These are phyloP conservation scores for Pseudonectria foliicola DNA, from an alignment of 2,329 filamentous ascomycete genomes.

Conservation along the genomic window DNA sequence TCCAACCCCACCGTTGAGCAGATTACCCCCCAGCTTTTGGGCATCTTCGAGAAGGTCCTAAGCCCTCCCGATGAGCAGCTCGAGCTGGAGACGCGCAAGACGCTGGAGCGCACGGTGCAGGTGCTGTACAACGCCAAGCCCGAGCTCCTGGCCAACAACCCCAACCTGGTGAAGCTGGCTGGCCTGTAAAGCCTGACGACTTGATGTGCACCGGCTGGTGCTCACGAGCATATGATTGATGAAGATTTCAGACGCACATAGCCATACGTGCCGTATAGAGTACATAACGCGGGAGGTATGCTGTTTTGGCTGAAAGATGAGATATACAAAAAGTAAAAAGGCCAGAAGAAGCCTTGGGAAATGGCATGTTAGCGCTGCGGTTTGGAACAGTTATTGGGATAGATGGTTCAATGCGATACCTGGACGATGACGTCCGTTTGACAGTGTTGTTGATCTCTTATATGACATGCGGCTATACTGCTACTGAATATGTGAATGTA, in stretches of 20 bases:
- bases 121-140: conserved; percentile 33
- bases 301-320: conserved; percentile 7
- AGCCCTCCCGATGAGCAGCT: conserved; percentile 68
- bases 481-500: too few relatives aligned
- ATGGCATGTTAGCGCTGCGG: background rate
- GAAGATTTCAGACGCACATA: conserved; percentile 10
- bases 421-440: background rate
- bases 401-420: background rate
- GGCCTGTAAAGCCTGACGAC: conserved; percentile 9
- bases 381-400: background rate
- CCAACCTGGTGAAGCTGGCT: conserved; percentile 25
- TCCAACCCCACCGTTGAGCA: conserved; percentile 63
- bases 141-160: conserved; percentile 25
- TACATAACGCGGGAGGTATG: conserved; percentile 13
- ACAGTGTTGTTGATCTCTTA: background rate
- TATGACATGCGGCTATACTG: background rate
- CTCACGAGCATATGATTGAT: conserved; percentile 20
- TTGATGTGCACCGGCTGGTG: too few relatives aligned
- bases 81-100: conserved; percentile 59
- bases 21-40: conserved; percentile 62
- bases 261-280: conserved; percentile 12
- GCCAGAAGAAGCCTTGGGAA: conserved; percentile 1
- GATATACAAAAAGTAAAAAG: conserved; percentile 5
- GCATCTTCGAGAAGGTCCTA: conserved; percentile 67
- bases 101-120: conserved; percentile 58